Evolutionary conservation across 176 grass and related monocot genomes (phyloP).

Genomic region (Alloteropsis semialata): DNA sequence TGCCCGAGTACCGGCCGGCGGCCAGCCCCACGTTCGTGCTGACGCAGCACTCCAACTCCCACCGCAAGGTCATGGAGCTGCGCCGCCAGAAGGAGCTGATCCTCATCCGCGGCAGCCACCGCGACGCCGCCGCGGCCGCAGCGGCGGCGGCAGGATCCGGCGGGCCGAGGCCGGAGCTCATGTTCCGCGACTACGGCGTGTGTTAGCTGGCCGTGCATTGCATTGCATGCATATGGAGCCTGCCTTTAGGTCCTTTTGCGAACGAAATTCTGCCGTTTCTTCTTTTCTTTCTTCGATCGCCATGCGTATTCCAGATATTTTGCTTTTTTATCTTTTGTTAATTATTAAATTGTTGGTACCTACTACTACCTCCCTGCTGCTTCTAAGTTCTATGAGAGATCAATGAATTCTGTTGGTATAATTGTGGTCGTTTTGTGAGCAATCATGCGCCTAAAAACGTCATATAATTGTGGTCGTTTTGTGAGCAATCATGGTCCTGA

Average conservation of each 20-base stretch:
- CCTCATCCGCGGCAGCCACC: constrained; percentile 56
- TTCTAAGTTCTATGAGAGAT: constrained; percentile 41
- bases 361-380: constrained; percentile 39
- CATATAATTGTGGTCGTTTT: too few relatives aligned
- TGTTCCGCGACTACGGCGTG: constrained; percentile 81
- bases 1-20: constrained; percentile 95
- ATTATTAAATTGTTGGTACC: constrained; percentile 51
- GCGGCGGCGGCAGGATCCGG: neutral
- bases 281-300: neutral
- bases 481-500: neutral
- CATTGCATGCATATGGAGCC: constrained; percentile 21
- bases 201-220: constrained; percentile 43
- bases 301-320: constrained; percentile 45
- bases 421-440: constrained; percentile 27
- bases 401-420: constrained; percentile 63
- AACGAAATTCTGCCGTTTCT: constrained; percentile 44
- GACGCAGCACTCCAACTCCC: constrained; percentile 99
- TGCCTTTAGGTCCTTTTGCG: constrained; percentile 47
- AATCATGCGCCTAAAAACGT: neutral
- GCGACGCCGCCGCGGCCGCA: constrained; percentile 42
- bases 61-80: constrained; percentile 99
- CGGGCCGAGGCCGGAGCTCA: constrained; percentile 60
- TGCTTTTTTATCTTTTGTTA: constrained; percentile 44
- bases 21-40: constrained; percentile 94
- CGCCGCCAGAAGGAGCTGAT: constrained; percentile 94